Evolutionary conservation across 2,329 filamentous ascomycete species (phyloP), one percentile per base, ranked within the genome.

Genomic region (Orbilia ellipsospora): DNA sequence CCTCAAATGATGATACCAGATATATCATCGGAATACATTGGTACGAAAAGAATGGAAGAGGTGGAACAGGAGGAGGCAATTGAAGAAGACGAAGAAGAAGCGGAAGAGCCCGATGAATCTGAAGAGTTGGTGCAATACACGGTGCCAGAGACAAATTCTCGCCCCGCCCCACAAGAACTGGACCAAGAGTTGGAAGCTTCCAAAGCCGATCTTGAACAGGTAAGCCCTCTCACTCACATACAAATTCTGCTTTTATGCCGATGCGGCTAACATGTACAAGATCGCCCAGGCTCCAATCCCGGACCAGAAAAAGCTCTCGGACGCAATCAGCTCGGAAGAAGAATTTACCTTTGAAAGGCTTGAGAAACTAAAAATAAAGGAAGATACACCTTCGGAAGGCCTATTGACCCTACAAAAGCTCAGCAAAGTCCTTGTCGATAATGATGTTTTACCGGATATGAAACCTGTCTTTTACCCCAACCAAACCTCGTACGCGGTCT

Each of bases 401-500:
- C 64, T 65, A 12, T 12, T 13, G n/a, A 28, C 15, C 2, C 40
- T 75, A n/a, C 64, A 69, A 40, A 59, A 55, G 8, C 44, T 69
- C 12, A 75, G 72, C 48, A 52, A 51, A 48, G 59, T 55, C 2
- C 60, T 75, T 16, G 12, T 12, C 1, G 42, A 48, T 12, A 42
- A 40, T 8, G 42, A 54, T 13, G 45, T 60, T 10, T 52, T 59
- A 18, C 72, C 72, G 2, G 72, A 75, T 26, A 36, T 75, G 4
- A 75, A 65, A 7, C 72, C 72, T 0, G 64, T 68, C 7, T 44
- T 50, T n/a, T 69, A 65, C 42, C 52, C 72, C 4, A 75, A 68
- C 26, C 72, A 75, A 56, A 31, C 64, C 5, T 12, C 64, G 0
- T 65, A 60, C 45, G 59, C 72, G 13, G n/a, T 75, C n/a, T 31